Conservation (phyloP, 257 asterid species). For the Nicotiana obtusifolia region DNA sequence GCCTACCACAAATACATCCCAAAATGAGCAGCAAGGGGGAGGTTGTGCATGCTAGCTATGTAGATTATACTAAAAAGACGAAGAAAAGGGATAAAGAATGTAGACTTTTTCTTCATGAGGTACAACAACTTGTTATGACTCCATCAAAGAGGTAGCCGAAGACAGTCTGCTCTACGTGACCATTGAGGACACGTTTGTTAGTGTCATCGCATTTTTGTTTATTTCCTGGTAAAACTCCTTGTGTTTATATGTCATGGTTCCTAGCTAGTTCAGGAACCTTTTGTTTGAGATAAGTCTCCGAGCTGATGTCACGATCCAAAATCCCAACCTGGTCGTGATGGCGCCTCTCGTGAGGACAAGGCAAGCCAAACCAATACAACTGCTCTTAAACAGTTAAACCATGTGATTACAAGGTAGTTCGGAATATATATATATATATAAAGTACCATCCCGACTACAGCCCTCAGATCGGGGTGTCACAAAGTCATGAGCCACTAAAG, state of each 20-base stretch:
- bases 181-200: neutral
- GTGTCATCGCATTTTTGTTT: neutral
- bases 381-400: too few species aligned
- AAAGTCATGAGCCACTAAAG: too few species aligned
- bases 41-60: conserved; percentile 60
- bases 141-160: neutral
- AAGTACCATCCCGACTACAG: too few species aligned
- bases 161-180: neutral
- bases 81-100: neutral
- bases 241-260: conserved; percentile 2
- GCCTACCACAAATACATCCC: conserved; percentile 53
- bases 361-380: too few species aligned
- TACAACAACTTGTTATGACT: neutral
- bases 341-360: too few species aligned
- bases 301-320: too few species aligned
- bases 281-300: neutral
- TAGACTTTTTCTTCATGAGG: neutral
- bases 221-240: neutral
- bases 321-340: too few species aligned
- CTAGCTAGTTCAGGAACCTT: neutral
- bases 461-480: too few species aligned
- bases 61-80: conserved; percentile 11
- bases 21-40: conserved; percentile 79
- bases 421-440: too few species aligned
- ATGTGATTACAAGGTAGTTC: too few species aligned